Conservation (phyloP, 805 yeast species). For the Candida rishiriensis region DNA sequence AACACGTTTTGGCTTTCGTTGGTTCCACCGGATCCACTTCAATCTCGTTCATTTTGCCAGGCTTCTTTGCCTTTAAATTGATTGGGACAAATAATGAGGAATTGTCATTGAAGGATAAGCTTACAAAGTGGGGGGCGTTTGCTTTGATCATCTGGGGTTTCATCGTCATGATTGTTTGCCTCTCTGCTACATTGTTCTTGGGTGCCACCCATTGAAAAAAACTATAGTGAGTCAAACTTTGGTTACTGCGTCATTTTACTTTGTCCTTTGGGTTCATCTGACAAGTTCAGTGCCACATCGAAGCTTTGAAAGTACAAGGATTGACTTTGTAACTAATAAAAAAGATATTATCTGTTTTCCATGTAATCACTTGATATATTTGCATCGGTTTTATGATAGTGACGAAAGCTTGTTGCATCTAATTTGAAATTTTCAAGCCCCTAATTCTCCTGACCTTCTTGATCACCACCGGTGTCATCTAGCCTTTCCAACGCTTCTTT, state of each 20-base stretch:
- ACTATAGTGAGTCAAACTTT: too few species aligned
- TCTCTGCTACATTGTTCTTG: constrained; percentile 32
- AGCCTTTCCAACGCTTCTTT: constrained; percentile 73
- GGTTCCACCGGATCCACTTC: constrained; percentile 94
- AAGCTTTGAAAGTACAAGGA: background rate
- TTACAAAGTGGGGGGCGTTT: constrained; percentile 46
- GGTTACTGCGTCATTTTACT: too few species aligned
- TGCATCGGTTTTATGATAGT: too few species aligned
- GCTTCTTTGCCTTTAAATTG: constrained; percentile 74
- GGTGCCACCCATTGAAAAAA: constrained; percentile 26
- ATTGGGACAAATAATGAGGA: constrained; percentile 42
- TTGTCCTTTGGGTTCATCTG: too few species aligned
- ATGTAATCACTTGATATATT: too few species aligned
- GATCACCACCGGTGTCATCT: constrained; percentile 18
- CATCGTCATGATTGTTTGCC: constrained; percentile 64
- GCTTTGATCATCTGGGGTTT: constrained; percentile 65
- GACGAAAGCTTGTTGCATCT: too few species aligned
- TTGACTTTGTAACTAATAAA: background rate
- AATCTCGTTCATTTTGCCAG: constrained; percentile 87
- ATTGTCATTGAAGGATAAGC: constrained; percentile 22
- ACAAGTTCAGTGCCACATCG: too few species aligned
- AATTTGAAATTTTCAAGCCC: too few species aligned
- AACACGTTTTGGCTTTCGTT: constrained; percentile 77
- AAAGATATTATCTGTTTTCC: too few species aligned
- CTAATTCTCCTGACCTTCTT: constrained; percentile 11